phyloP scores from a whole-genome alignment of 2,329 filamentous ascomycete species.

The Beauveria scarabaeidicola region DNA sequence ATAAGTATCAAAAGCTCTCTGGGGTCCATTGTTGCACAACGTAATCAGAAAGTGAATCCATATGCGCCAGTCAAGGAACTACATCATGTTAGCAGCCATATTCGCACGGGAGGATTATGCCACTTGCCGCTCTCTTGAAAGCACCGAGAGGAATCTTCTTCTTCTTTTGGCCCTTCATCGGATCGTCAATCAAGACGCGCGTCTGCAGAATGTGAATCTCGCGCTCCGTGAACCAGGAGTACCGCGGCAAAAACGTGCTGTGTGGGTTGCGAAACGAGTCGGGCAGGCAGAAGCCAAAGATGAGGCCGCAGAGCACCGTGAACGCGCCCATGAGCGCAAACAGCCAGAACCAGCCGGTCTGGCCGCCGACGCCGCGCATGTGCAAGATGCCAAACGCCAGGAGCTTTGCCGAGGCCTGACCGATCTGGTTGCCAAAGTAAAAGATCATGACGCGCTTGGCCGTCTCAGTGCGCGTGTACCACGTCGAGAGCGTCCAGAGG shows the following conservation, averaged over 20 bases:
- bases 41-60: slow-evolving; percentile 44
- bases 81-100: background rate
- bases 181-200: slow-evolving; percentile 34
- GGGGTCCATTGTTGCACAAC: slow-evolving; percentile 38
- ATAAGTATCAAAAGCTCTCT: slow-evolving; percentile 42
- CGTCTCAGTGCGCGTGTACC: slow-evolving; percentile 45
- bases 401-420: slow-evolving; percentile 28
- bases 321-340: slow-evolving; percentile 45
- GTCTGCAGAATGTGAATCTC: slow-evolving; percentile 34
- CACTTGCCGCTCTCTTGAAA: slow-evolving; percentile 35
- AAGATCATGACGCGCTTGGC: slow-evolving; percentile 45
- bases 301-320: slow-evolving; percentile 35
- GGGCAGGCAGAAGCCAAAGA: slow-evolving; percentile 35
- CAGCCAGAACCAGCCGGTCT: slow-evolving; percentile 50
- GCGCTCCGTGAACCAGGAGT: slow-evolving; percentile 28
- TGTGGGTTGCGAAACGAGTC: slow-evolving; percentile 36
- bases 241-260: slow-evolving; percentile 31
- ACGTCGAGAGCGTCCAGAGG: slow-evolving; percentile 43
- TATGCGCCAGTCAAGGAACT: slow-evolving; percentile 43
- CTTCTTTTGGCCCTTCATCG: slow-evolving; percentile 40
- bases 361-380: slow-evolving; percentile 37
- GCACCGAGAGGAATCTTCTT: slow-evolving; percentile 34
- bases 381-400: slow-evolving; percentile 40
- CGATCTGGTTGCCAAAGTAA: slow-evolving; percentile 48
- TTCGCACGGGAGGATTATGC: background rate